phyloP scores from a whole-genome alignment of 169 alveolate species.

The Eimeria acervulina region DNA sequence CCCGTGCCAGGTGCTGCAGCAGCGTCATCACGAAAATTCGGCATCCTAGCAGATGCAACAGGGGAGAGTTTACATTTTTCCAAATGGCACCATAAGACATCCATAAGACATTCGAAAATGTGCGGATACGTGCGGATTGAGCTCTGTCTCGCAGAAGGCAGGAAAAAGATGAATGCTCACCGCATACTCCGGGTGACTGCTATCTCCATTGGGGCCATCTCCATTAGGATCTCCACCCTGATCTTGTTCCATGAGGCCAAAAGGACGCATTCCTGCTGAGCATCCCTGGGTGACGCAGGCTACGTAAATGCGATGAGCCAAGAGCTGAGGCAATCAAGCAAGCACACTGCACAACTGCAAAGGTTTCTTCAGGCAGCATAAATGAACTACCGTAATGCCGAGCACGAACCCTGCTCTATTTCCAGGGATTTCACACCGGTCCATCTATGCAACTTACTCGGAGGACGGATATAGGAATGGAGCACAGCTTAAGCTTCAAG shows the following conservation, averaged over 20 bases:
- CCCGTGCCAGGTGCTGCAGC: conserved; percentile 40
- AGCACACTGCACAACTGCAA: neutral
- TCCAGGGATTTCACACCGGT: neutral
- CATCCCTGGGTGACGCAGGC: conserved; percentile 78
- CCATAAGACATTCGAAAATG: neutral
- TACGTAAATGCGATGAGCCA: conserved; percentile 64
- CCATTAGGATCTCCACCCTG: conserved; percentile 26
- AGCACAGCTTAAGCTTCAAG: conserved; percentile 68
- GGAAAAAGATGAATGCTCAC: neutral
- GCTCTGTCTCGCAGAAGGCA: neutral
- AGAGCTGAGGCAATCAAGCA: conserved; percentile 28
- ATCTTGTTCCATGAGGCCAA: conserved; percentile 71
- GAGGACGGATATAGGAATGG: conserved; percentile 57
- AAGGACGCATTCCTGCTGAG: conserved; percentile 35
- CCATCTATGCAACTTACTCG: conserved; percentile 12
- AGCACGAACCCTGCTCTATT: neutral
- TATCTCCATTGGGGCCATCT: neutral
- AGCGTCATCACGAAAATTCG: neutral
- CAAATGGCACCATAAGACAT: neutral
- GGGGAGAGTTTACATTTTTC: neutral
- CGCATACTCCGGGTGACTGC: neutral
- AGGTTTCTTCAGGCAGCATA: neutral
- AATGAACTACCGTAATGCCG: neutral
- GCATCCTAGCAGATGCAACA: neutral
- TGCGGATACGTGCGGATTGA: neutral